A percentile compares a stretch with the other conserved stretches of the same genome.
phyloP scores from a whole-genome alignment of 257 asterid species.

The Nicotiana paniculata region DNA sequence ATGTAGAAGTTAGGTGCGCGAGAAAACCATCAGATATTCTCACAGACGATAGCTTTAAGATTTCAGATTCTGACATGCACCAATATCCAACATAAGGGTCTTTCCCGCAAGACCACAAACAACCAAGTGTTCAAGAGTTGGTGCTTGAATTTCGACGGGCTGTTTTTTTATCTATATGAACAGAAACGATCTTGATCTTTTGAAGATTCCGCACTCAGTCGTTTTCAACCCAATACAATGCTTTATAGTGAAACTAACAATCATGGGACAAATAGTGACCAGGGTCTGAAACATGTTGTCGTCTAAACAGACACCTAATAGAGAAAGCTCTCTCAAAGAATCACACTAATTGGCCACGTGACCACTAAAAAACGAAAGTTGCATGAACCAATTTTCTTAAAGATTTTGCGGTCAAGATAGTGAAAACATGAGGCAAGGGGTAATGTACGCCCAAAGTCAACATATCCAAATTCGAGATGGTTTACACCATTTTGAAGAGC shows the following conservation, averaged over 20 bases:
- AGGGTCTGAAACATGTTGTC: not conserved
- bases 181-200: not conserved
- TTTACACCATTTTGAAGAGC: not conserved
- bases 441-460: not conserved
- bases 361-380: not conserved
- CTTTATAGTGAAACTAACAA: not conserved
- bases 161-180: not conserved
- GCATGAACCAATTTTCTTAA: not conserved
- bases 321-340: not conserved
- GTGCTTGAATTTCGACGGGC: not conserved
- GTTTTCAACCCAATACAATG: not conserved
- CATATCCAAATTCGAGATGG: not conserved
- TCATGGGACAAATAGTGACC: not conserved
- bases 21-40: not conserved
- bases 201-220: not conserved
- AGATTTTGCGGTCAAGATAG: not conserved
- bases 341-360: not conserved
- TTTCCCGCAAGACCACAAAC: not conserved
- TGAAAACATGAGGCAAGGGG: not conserved
- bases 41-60: not conserved
- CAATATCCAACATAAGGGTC: not conserved
- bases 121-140: not conserved
- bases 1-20: not conserved
- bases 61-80: not conserved
- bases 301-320: not conserved